Percentiles rank a stretch among this genome's conserved stretches.
These are phyloP conservation scores for Didymella lethalis DNA, from an alignment of 2,329 filamentous ascomycete genomes.

Conservation along the genomic window DNA sequence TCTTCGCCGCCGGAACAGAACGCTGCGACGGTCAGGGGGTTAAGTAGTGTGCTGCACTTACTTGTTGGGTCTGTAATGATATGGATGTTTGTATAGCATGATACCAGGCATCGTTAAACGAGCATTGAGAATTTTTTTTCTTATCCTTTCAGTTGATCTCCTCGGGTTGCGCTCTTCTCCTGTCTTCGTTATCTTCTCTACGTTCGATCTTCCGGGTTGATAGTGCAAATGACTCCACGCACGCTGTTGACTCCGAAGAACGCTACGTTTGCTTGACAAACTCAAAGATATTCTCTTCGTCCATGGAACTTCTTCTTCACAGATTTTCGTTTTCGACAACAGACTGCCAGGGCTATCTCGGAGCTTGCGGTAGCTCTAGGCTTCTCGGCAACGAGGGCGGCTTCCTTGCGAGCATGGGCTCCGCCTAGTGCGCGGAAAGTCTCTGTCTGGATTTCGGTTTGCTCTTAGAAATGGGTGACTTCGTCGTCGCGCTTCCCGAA, in stretches of 20 bases:
- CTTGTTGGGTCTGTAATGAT: not conserved
- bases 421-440: not conserved
- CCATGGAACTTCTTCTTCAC: no score
- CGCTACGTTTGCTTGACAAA: no score
- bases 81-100: constrained; percentile 10
- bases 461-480: not conserved
- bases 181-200: not conserved
- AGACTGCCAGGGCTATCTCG: no score
- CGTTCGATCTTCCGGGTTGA: not conserved
- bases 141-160: not conserved
- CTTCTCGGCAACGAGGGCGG: not conserved
- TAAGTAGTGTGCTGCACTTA: not conserved
- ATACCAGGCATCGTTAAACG: not conserved
- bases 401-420: not conserved
- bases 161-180: not conserved
- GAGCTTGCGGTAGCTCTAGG: not conserved
- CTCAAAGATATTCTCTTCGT: no score
- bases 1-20: constrained; percentile 10
- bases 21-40: not conserved
- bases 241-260: no score
- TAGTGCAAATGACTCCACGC: no score
- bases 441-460: not conserved
- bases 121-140: no score
- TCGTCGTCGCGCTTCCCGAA: not conserved
- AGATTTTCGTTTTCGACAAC: no score